phyloP scores from a whole-genome alignment of 805 yeast species.

The Barnettozyma californica region DNA sequence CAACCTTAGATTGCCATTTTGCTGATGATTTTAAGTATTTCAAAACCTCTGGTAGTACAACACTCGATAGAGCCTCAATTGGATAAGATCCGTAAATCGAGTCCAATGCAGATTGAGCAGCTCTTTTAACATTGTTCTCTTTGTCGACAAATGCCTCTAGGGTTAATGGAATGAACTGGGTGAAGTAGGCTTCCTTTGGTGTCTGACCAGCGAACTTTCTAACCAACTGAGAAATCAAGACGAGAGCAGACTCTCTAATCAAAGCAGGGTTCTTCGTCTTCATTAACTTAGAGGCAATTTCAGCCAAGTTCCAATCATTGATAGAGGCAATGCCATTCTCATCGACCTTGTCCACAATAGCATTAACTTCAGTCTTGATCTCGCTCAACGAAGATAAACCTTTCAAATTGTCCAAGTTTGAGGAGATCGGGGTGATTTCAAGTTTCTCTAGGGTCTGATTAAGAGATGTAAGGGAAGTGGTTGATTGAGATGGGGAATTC shows the following conservation, averaged over 20 bases:
- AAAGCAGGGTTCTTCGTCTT: slow-evolving; percentile 72
- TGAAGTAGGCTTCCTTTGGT: slow-evolving; percentile 71
- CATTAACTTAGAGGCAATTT: slow-evolving; percentile 56
- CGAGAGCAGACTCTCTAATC: slow-evolving; percentile 71
- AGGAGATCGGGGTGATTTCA: slow-evolving; percentile 61
- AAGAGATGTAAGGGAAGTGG: slow-evolving; percentile 69
- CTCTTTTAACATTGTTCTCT: slow-evolving; percentile 78
- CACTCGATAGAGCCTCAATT: slow-evolving; percentile 70
- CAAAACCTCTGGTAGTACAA: slow-evolving; percentile 56
- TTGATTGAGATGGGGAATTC: slow-evolving; percentile 45
- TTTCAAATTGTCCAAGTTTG: slow-evolving; percentile 46
- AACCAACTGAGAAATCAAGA: slow-evolving; percentile 54
- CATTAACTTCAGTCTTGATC: slow-evolving; percentile 29
- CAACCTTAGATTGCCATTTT: slow-evolving; percentile 88
- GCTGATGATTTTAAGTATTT: slow-evolving; percentile 73
- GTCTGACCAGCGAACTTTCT: slow-evolving; percentile 59
- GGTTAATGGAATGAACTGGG: slow-evolving; percentile 56
- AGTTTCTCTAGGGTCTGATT: slow-evolving; percentile 65
- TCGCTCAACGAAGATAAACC: slow-evolving; percentile 31
- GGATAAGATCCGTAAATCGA: slow-evolving; percentile 67
- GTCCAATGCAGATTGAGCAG: slow-evolving; percentile 78
- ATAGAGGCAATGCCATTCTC: slow-evolving; percentile 43
- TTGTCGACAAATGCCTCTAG: slow-evolving; percentile 79
- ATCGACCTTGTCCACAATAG: slow-evolving; percentile 42
- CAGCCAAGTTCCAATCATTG: slow-evolving; percentile 59